Evolutionary conservation across 78 protist species (phyloP).

Genomic region (Chrysochromulina parva): DNA sequence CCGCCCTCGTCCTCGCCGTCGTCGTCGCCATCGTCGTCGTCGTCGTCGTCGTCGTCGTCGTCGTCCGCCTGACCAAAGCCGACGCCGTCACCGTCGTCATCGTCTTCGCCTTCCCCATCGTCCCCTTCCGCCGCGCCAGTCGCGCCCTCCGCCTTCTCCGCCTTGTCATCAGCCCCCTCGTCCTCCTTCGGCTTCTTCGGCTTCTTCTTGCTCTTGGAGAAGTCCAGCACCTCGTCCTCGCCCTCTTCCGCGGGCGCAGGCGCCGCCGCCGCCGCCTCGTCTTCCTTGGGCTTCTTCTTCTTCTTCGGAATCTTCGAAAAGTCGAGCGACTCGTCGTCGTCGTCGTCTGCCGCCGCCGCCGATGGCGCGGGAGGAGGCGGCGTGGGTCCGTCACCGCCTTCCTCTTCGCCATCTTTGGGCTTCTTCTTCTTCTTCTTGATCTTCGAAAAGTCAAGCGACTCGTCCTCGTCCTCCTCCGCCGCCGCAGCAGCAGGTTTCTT

Average conservation of each 20-base stretch:
- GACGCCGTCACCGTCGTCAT: background rate
- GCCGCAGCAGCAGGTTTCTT: background rate
- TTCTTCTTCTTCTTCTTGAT: slow-evolving; percentile 21
- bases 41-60: background rate
- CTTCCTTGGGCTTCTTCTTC: background rate
- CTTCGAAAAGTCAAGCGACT: background rate
- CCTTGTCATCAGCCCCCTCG: background rate
- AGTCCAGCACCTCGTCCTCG: background rate
- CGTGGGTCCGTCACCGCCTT: background rate
- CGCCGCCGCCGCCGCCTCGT: background rate
- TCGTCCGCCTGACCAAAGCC: too few relatives aligned
- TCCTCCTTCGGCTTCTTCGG: background rate
- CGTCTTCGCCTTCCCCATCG: background rate
- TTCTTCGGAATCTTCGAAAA: background rate
- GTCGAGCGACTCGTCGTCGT: background rate
- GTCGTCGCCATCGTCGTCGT: background rate
- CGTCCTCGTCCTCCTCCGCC: background rate
- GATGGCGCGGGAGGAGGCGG: background rate
- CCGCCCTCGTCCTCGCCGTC: background rate
- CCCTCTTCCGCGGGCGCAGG: background rate
- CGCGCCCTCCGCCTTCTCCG: background rate
- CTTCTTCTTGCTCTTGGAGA: slow-evolving; percentile 5
- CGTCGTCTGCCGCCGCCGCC: background rate
- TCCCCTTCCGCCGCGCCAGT: background rate
- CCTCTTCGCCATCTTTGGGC: background rate